These are phyloP conservation scores for Penicillium hordei DNA, from an alignment of 2,329 filamentous ascomycete species.

Conservation along the genomic window DNA sequence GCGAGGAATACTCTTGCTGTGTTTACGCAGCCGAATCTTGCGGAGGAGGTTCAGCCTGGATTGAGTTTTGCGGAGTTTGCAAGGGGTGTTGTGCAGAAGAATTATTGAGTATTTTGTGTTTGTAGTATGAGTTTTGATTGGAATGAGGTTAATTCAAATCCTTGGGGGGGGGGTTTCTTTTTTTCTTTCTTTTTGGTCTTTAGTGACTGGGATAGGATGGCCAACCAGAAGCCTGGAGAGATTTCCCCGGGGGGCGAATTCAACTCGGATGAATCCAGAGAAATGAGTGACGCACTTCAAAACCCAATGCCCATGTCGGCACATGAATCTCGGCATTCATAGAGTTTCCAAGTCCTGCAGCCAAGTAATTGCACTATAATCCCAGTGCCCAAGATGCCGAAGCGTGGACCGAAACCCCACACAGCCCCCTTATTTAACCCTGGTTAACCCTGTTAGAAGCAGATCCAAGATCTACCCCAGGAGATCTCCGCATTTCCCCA, in stretches of 20 bases:
- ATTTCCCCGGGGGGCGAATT: not conserved
- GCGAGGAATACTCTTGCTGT: slow-evolving; percentile 89
- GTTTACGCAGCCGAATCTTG: slow-evolving; percentile 95
- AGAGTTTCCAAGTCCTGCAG: not conserved
- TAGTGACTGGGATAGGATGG: not conserved
- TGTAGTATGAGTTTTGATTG: not conserved
- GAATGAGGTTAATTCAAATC: not conserved
- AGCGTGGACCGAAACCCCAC: no score
- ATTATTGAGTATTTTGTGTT: slow-evolving; percentile 40
- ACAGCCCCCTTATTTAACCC: no score
- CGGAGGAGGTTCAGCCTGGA: slow-evolving; percentile 66
- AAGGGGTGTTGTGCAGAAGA: slow-evolving; percentile 76
- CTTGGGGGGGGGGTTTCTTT: not conserved
- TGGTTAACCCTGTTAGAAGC: no score
- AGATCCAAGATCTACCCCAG: not conserved
- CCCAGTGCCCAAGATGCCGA: not conserved
- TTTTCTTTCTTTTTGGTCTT: not conserved
- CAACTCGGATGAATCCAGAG: not conserved
- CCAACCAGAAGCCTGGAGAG: not conserved
- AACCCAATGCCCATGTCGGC: not conserved
- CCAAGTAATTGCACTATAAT: not conserved
- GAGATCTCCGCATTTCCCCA: slow-evolving; percentile 5
- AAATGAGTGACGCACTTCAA: not conserved
- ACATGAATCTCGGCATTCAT: not conserved
- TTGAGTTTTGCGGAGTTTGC: slow-evolving; percentile 73